Evolutionary conservation across 495 filamentous ascomycete genomes (phyloP), one percentile per base, ranked within the genome.

Genomic region (Aspergillus funiculosus): DNA sequence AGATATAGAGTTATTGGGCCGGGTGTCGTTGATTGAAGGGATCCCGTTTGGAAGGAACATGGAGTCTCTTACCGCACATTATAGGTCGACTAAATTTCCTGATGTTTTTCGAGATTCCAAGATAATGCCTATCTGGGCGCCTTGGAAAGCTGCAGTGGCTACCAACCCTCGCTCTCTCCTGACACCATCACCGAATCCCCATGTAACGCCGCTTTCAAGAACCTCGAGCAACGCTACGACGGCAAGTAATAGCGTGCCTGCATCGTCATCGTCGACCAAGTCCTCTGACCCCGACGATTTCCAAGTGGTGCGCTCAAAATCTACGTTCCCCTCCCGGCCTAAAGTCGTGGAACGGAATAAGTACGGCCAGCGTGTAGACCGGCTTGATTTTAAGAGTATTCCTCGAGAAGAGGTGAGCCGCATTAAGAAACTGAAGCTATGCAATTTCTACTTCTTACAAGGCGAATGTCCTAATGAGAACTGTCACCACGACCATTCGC

Each of bases 371-470:
- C 77, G 87, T 39, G 77, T 86, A 46, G 85, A 87, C 55, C 72
- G 70, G 17, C 56, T 71, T 19, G 71, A 75, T 19, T 61, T 72
- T 46, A 69, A 70, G 46, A 68, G 63, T 24, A 79, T 80, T 47
- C 72, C 79, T 53, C 72, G 73, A 28, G 72, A 79, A 20, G 78
- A 82, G 26, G 63, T 83, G 38, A 73, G 75, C 46, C 71, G 77
- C 18, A 54, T 83, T 48, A 81, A 82, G 58, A 78, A 75, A 53
- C 67, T 86, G 53, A 92, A 94, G 57, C 67, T 91, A 18, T 95
- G 89, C 76, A 92, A 92, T 60, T 85, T 87, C 50, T 79, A 89
- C 61, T 91, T 82, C 61, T 69, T 95, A 20, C 77, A 86, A 21
- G 78, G 80, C 1, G 82, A 83, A 32, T 94, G 89, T 56, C 73